Percentiles rank a stretch among this genome's conserved stretches.
phyloP scores from a whole-genome alignment of 176 grass and related monocot species.

The Triticum dicoccoides region DNA sequence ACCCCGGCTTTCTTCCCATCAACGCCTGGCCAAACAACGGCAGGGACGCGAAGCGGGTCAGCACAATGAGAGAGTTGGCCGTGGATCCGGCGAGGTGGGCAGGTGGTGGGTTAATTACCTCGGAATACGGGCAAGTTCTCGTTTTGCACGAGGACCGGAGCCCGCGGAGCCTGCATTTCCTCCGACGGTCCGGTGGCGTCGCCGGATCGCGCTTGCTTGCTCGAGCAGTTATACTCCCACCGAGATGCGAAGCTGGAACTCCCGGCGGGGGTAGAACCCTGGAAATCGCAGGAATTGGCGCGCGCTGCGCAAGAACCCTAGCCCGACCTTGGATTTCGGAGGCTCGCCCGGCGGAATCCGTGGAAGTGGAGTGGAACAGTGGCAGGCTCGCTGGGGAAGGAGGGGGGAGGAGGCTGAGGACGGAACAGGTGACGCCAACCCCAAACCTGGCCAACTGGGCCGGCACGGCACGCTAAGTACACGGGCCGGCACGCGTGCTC shows the following conservation, averaged over 20 bases:
- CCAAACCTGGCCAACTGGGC: too few relatives aligned
- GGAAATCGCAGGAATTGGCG: not conserved
- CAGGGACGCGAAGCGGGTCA: not conserved
- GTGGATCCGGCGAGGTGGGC: not conserved
- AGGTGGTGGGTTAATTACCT: not conserved
- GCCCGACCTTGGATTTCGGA: not conserved
- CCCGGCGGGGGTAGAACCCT: not conserved
- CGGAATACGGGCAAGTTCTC: conserved; percentile 22
- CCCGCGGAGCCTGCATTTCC: not conserved
- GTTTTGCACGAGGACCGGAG: conserved; percentile 12
- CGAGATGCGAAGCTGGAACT: not conserved
- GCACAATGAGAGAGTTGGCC: not conserved
- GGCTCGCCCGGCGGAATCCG: not conserved
- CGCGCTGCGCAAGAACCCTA: not conserved
- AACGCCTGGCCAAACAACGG: conserved; percentile 6
- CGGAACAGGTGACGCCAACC: too few relatives aligned
- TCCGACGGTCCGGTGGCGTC: not conserved
- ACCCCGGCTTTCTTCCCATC: conserved; percentile 23
- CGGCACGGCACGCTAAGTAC: too few relatives aligned
- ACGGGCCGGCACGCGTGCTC: too few relatives aligned
- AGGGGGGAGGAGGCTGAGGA: not conserved
- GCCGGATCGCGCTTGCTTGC: not conserved
- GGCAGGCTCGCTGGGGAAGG: not conserved
- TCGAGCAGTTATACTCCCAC: not conserved
- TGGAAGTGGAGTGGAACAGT: not conserved